Evolutionary conservation across 1,284 basidiomycete species (phyloP).

Genomic region (Pisolithus thermaeus): DNA sequence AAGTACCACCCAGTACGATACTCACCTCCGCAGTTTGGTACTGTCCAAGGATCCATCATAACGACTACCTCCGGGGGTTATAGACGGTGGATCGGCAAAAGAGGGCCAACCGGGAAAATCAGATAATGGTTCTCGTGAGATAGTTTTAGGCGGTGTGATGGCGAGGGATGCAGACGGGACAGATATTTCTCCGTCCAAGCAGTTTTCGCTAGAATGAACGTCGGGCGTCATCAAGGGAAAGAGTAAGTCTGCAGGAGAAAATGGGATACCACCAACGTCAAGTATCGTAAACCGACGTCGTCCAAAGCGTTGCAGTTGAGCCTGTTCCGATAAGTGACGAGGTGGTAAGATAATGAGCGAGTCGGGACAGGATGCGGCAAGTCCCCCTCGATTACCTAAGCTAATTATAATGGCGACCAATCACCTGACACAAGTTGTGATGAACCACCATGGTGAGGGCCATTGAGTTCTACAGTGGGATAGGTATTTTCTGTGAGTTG

Average conservation of each 20-base stretch:
- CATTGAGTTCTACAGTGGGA: slow-evolving; percentile 75
- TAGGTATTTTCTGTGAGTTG: slow-evolving; percentile 39
- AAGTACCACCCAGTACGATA: neutral
- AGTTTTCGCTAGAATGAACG: slow-evolving; percentile 3
- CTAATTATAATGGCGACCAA: too few species aligned
- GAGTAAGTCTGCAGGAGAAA: neutral
- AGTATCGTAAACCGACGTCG: neutral
- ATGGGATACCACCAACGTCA: neutral
- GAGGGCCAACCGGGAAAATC: slow-evolving; percentile 16
- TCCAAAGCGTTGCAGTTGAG: neutral
- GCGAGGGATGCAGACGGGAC: slow-evolving; percentile 6
- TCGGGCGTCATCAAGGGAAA: slow-evolving; percentile 8
- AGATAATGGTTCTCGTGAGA: slow-evolving; percentile 7
- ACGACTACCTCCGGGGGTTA: slow-evolving; percentile 14
- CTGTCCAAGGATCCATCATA: slow-evolving; percentile 4
- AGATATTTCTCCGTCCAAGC: slow-evolving; percentile 1
- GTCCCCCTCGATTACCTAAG: slow-evolving; percentile 14
- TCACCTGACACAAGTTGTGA: too few species aligned
- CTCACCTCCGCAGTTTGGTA: slow-evolving; percentile 13
- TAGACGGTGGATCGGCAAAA: slow-evolving; percentile 10
- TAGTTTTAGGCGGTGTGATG: slow-evolving; percentile 11
- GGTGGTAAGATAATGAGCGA: neutral
- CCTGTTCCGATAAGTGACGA: too few species aligned
- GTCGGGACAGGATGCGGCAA: slow-evolving; percentile 7
- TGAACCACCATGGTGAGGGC: slow-evolving; percentile 30